Base-by-base conservation (phyloP, 139 green algal genomes). In the Coelastrella sp. region DNA sequence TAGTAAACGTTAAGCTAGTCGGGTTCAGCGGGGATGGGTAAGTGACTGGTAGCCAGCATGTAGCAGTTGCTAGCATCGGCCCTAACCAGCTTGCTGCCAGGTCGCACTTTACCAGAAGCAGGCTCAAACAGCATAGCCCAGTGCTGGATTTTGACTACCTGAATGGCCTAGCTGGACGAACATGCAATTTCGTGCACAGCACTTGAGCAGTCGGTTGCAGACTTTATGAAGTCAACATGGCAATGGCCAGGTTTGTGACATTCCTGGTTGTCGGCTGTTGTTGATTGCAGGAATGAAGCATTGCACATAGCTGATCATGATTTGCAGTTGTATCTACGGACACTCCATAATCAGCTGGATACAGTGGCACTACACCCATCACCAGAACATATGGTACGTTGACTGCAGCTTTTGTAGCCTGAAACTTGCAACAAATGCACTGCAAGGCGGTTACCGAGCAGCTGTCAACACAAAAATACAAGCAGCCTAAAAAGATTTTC, bases 21-120 rank as follows among this genome's bases (percentile, higher is more conserved):
- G 79, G 78, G n/a, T 91, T 91, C 66, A 64, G 47, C 19, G 87
- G 87, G 54, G 76, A 85, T 56, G 86, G 86, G 86, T 90, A 56
- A 86, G 86, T 58, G 47, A 7, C 47, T 73, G 16, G 80, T 14
- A 86, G 23, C 22, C 64, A 71, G 3, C 64, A 14, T 11, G 64
- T 71, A 20, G 64, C 11, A 71, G 64, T 71, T 20, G 64, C 64
- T 71, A 47, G 32, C 32, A 47, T 47, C 32, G n/a, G n/a, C n/a
- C n/a, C n/a, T n/a, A n/a, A n/a, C n/a, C n/a, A n/a, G n/a, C n/a
- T n/a, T n/a, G n/a, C n/a, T n/a, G n/a, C n/a, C n/a, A n/a, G n/a
- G n/a, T n/a, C n/a, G n/a, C n/a, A 32, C 68, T 32, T 76, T n/a
- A 13, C 68, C 68, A 23, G 68, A 13, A 76, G 14, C 68, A 76